These are phyloP conservation scores for Tremella fuciformis DNA, from an alignment of 768 basidiomycete genomes.

Conservation along the genomic window DNA sequence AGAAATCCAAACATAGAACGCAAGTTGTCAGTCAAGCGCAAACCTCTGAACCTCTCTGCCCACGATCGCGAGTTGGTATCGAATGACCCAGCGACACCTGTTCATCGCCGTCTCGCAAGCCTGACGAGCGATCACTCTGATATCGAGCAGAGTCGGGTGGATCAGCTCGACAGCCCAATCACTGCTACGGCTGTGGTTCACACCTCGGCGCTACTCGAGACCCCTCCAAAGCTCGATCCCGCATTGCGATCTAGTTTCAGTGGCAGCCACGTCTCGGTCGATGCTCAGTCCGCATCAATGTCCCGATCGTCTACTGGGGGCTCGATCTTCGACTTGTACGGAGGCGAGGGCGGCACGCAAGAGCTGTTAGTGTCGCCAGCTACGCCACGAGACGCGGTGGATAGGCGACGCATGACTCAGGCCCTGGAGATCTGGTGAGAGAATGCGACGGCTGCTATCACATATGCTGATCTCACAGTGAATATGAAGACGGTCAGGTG, in stretches of 20 bases:
- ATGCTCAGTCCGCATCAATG: not conserved
- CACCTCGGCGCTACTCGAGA: no score
- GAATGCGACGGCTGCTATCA: not conserved
- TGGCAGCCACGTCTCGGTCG: not conserved
- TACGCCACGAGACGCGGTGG: not conserved
- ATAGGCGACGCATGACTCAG: slow-evolving; percentile 16
- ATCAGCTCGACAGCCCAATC: not conserved
- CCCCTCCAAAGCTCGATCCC: no score
- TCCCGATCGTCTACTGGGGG: slow-evolving; percentile 29
- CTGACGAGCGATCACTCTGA: slow-evolving; percentile 6
- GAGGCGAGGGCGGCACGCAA: slow-evolving; percentile 15
- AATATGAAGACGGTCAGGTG: slow-evolving; percentile 43
- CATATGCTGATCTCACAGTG: slow-evolving; percentile 27
- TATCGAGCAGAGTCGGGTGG: no score
- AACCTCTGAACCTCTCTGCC: slow-evolving; percentile 36
- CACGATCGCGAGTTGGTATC: slow-evolving; percentile 39
- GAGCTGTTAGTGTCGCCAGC: slow-evolving; percentile 9
- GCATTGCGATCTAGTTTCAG: no score
- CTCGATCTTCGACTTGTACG: slow-evolving; percentile 38
- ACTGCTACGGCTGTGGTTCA: not conserved
- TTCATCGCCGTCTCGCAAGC: slow-evolving; percentile 4
- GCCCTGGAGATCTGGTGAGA: slow-evolving; percentile 37
- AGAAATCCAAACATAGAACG: slow-evolving; percentile 8
- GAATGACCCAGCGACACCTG: not conserved
- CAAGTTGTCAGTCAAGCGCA: slow-evolving; percentile 42